phyloP scores from a whole-genome alignment of 2,329 filamentous ascomycete genomes.

The Exophiala viscosa region DNA sequence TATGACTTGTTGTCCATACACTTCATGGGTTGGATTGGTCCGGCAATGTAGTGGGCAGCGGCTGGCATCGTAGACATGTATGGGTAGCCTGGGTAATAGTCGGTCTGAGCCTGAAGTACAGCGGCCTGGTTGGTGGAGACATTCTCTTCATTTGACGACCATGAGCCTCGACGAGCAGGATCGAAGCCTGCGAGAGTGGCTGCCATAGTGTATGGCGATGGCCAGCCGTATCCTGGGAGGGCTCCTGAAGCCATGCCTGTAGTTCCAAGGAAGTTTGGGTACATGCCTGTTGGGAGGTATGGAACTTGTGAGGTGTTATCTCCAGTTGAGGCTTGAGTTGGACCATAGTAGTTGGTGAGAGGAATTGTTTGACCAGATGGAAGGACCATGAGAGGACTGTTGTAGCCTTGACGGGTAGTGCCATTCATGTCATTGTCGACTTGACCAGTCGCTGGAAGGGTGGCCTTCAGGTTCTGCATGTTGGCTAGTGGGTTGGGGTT shows the following conservation, averaged over 20 bases:
- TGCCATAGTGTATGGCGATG: slow-evolving; percentile 38
- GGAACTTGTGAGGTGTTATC: slow-evolving; percentile 27
- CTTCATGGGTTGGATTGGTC: slow-evolving; percentile 44
- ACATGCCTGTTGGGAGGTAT: slow-evolving; percentile 38
- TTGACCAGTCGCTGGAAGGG: slow-evolving; percentile 20
- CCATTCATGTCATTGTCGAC: slow-evolving; percentile 15
- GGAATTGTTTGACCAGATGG: slow-evolving; percentile 29
- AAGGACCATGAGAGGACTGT: slow-evolving; percentile 27
- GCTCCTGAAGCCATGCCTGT: slow-evolving; percentile 33
- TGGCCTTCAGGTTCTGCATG: slow-evolving; percentile 28
- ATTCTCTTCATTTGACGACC: slow-evolving; percentile 42
- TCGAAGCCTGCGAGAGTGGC: slow-evolving; percentile 37
- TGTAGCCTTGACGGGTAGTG: slow-evolving; percentile 23
- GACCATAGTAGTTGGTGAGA: slow-evolving; percentile 24
- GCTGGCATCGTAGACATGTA: slow-evolving; percentile 64
- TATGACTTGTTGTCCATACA: slow-evolving; percentile 40
- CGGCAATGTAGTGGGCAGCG: slow-evolving; percentile 34
- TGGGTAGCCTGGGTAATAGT: slow-evolving; percentile 50
- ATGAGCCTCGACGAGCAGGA: slow-evolving; percentile 38
- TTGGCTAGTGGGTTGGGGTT: slow-evolving; percentile 22
- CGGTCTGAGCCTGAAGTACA: slow-evolving; percentile 37
- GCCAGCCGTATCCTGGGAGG: slow-evolving; percentile 36
- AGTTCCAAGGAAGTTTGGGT: slow-evolving; percentile 34
- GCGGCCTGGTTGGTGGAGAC: slow-evolving; percentile 54
- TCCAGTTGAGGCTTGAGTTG: slow-evolving; percentile 14